Evolutionary conservation across 2,329 filamentous ascomycete genomes (phyloP).

Genomic region (Penicillium hordei): DNA sequence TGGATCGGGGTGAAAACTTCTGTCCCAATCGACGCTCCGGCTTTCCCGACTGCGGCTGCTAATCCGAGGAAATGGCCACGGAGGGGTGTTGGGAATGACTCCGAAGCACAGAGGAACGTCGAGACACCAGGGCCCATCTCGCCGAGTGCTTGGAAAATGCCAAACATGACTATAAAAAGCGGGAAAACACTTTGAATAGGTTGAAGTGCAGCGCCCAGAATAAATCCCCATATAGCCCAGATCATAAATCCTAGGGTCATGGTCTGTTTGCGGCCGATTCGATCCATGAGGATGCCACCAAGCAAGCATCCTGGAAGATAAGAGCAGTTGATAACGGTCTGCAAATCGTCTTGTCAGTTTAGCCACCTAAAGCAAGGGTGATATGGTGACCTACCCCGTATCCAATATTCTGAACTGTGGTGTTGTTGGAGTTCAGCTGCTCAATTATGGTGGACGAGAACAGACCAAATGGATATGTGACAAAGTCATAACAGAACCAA

Average conservation of each 20-base stretch:
- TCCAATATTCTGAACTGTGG: slow-evolving; percentile 37
- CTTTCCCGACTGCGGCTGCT: slow-evolving; percentile 50
- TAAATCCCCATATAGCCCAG: slow-evolving; percentile 50
- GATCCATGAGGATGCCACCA: slow-evolving; percentile 51
- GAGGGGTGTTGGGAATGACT: slow-evolving; percentile 52
- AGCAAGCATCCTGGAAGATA: slow-evolving; percentile 52
- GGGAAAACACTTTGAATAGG: slow-evolving; percentile 51
- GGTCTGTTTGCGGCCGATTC: slow-evolving; percentile 51
- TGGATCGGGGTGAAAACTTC: slow-evolving; percentile 55
- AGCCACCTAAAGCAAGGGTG: background rate
- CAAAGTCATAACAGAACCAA: slow-evolving; percentile 58
- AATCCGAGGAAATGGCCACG: slow-evolving; percentile 53
- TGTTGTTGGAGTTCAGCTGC: slow-evolving; percentile 43
- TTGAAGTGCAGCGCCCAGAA: slow-evolving; percentile 50
- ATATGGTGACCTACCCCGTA: slow-evolving; percentile 20
- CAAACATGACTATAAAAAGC: slow-evolving; percentile 54
- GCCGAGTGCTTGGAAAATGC: slow-evolving; percentile 51
- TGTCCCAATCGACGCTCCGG: slow-evolving; percentile 53
- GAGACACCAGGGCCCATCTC: slow-evolving; percentile 53
- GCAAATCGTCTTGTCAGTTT: slow-evolving; percentile 24
- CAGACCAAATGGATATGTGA: slow-evolving; percentile 56
- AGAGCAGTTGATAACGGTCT: slow-evolving; percentile 53
- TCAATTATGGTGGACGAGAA: slow-evolving; percentile 56
- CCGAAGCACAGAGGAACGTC: slow-evolving; percentile 42
- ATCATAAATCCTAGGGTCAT: slow-evolving; percentile 52